These are phyloP conservation scores for Pichia sp. DNA, from an alignment of 1,139 yeast species.

Conservation along the genomic window DNA sequence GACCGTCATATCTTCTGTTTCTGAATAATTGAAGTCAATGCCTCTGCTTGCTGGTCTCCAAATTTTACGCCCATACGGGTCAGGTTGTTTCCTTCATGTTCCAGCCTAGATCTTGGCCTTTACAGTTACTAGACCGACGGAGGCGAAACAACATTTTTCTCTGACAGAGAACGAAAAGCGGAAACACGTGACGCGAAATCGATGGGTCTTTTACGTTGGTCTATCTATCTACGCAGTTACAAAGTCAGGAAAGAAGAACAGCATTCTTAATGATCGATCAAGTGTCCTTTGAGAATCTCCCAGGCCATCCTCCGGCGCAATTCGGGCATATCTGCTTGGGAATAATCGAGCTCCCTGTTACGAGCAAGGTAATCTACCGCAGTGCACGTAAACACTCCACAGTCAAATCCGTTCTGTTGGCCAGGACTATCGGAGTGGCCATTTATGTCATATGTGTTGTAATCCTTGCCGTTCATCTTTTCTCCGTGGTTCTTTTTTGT, in stretches of 20 bases:
- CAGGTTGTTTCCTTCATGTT: too few relatives aligned
- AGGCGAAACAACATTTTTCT: background rate
- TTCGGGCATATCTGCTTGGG: conserved; percentile 65
- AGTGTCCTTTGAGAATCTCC: conserved; percentile 34
- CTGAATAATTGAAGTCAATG: too few relatives aligned
- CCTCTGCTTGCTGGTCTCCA: too few relatives aligned
- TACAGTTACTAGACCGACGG: background rate
- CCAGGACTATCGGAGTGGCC: conserved; percentile 61
- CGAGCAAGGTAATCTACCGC: conserved; percentile 62
- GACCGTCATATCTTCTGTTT: conserved; percentile 4
- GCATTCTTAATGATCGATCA: conserved; percentile 19
- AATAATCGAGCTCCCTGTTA: conserved; percentile 45
- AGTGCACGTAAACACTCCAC: conserved; percentile 91
- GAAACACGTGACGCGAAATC: background rate
- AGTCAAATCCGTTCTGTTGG: conserved; percentile 87
- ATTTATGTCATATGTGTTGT: conserved; percentile 35
- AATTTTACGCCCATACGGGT: too few relatives aligned
- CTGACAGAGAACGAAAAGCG: background rate
- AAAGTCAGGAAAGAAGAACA: background rate
- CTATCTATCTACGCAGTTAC: background rate
- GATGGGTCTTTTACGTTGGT: background rate
- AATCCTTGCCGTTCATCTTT: conserved; percentile 35
- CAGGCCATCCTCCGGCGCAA: conserved; percentile 72
- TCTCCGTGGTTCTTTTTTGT: conserved; percentile 41
- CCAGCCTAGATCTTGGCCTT: too few relatives aligned